Base-by-base conservation (phyloP, 495 filamentous ascomycete species). In the Daldinia bambusicola region DNA sequence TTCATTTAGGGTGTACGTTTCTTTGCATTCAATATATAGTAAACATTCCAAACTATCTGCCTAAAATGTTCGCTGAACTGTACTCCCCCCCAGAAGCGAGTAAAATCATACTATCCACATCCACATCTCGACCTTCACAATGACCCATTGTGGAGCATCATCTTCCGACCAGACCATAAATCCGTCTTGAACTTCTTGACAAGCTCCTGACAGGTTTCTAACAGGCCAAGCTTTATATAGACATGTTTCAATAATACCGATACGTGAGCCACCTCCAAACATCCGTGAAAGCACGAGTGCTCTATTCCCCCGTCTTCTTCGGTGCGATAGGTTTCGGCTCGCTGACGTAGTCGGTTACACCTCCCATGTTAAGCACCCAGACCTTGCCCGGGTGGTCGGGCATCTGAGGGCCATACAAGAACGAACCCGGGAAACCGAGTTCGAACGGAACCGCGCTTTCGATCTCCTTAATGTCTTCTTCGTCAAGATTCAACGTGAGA, bases 381-480 rank as follows among this genome's bases (percentile, higher is more conserved):
- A 83, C 72, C 64, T 86, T 78, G 38, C 77, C 80, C 8, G 82
- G 79, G 53, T 80, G 77, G 37, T 80, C 70, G 6, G 80, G 72
- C 31, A 76, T 69, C n/a, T 71, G 67, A 59, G 77, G 73, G n/a
- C 74, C 75, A 72, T 80, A 84, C 32, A 89, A 61, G 66, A 91
- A 87, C 51, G 71, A 83, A 60, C 76, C 59, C 3, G 89, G 90
- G 79, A 91, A 91, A 6, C 89, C 89, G 63, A 83, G 38, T 69
- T 91, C 88, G 75, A 91, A 92, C 6, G 83, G 81, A 53, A 80
- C 78, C 7, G 88, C 89, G 20, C 52, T 69, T 58, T 93, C 90
- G 67, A 93, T 91, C 75, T 90, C 85, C 31, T 83, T 74, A 22
- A 93, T 84, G 36, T 94, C 90, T 30, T 89, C 84, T 0, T 84